Conservation (phyloP, 805 yeast species). For the Metschnikowia santaceciliae region DNA sequence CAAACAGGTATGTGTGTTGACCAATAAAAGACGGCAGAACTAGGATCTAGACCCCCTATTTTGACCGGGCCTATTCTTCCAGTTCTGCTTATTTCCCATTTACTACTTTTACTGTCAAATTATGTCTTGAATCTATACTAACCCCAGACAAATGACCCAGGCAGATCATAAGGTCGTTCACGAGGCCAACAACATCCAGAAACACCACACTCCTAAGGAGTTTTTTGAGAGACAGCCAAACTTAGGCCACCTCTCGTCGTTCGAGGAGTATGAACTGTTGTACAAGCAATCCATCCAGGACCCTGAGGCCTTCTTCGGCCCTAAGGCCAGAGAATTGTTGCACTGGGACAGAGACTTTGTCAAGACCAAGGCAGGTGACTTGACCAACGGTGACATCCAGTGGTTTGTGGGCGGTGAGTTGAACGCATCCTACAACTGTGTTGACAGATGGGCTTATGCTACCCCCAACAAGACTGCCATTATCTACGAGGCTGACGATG, state of each 20-base stretch:
- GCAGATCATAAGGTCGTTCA: slow-evolving; percentile 48
- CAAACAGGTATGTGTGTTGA: slow-evolving; percentile 2
- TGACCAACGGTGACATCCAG: slow-evolving; percentile 45
- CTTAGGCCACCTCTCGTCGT: slow-evolving; percentile 52
- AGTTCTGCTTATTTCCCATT: no score
- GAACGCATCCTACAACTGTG: slow-evolving; percentile 77
- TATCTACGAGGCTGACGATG: slow-evolving; percentile 80
- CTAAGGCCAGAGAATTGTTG: slow-evolving; percentile 46
- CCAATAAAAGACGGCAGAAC: neutral
- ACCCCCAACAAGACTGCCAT: slow-evolving; percentile 72
- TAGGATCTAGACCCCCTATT: no score
- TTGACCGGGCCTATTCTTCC: neutral
- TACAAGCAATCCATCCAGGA: slow-evolving; percentile 55
- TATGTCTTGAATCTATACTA: slow-evolving; percentile 4
- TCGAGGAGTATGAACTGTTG: slow-evolving; percentile 61
- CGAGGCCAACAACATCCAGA: slow-evolving; percentile 52
- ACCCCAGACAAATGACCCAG: slow-evolving; percentile 24
- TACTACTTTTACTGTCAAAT: no score
- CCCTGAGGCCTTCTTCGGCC: slow-evolving; percentile 54
- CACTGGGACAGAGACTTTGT: slow-evolving; percentile 54
- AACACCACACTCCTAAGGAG: slow-evolving; percentile 50
- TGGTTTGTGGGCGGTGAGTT: slow-evolving; percentile 81
- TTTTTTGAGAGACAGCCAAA: slow-evolving; percentile 59
- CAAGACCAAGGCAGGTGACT: slow-evolving; percentile 43
- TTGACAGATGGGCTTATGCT: slow-evolving; percentile 72